These are phyloP conservation scores for Crataegus laevigata DNA, from an alignment of 306 rosid species.

Conservation along the genomic window DNA sequence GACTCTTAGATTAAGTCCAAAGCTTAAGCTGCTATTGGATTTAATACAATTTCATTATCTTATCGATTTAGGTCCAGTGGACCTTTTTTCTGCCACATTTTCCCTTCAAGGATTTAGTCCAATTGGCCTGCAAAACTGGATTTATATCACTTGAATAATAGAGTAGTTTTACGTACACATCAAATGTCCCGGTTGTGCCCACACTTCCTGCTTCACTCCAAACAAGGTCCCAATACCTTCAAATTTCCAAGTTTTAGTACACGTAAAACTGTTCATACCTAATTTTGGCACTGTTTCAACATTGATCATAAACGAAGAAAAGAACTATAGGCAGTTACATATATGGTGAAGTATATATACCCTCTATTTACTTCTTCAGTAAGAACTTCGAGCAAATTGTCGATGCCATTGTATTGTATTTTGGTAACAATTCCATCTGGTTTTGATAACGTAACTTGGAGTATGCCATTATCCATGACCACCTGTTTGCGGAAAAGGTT, in stretches of 20 bases:
- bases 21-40: too few relatives aligned
- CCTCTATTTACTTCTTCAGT: slow-evolving; percentile 61
- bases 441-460: slow-evolving; percentile 59
- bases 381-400: slow-evolving; percentile 70
- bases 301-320: too few relatives aligned
- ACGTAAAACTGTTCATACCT: not conserved
- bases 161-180: slow-evolving; percentile 40
- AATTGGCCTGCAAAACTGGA: too few relatives aligned
- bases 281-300: too few relatives aligned
- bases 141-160: not conserved
- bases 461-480: slow-evolving; percentile 70
- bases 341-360: slow-evolving; percentile 12
- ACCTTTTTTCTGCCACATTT: too few relatives aligned
- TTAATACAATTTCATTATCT: too few relatives aligned
- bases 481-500: slow-evolving; percentile 33
- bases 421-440: slow-evolving; percentile 70
- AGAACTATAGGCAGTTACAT: not conserved
- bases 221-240: slow-evolving; percentile 90
- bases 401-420: slow-evolving; percentile 46
- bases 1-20: too few relatives aligned
- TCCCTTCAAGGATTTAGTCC: too few relatives aligned
- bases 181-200: slow-evolving; percentile 54
- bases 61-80: too few relatives aligned
- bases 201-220: slow-evolving; percentile 54
- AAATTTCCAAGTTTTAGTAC: not conserved